phyloP scores from a whole-genome alignment of 2,329 filamentous ascomycete species.

The Leptographium galeiforme region DNA sequence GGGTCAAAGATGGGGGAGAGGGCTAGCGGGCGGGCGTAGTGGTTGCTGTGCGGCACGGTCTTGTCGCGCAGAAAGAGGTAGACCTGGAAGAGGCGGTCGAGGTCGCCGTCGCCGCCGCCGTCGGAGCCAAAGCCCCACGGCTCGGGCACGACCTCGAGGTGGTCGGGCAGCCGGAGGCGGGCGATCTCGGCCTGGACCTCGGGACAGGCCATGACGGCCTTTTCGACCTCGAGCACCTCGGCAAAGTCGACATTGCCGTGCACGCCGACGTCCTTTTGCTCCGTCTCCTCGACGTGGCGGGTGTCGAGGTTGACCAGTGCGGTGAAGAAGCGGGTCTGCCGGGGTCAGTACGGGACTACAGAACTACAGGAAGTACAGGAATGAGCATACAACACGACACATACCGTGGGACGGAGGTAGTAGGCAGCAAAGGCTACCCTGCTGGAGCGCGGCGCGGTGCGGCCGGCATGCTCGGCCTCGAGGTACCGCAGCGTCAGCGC shows the following conservation, averaged over 20 bases:
- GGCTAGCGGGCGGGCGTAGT: slow-evolving; percentile 39
- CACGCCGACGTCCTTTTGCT: slow-evolving; percentile 23
- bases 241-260: slow-evolving; percentile 46
- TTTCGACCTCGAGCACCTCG: slow-evolving; percentile 47
- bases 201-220: slow-evolving; percentile 37
- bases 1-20: slow-evolving; percentile 43
- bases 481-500: slow-evolving; percentile 30
- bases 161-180: slow-evolving; percentile 46
- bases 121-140: slow-evolving; percentile 51
- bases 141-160: slow-evolving; percentile 43
- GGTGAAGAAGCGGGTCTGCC: slow-evolving; percentile 23
- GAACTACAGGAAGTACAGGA: no score
- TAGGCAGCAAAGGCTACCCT: slow-evolving; percentile 18
- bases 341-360: not conserved
- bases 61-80: slow-evolving; percentile 54
- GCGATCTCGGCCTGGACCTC: slow-evolving; percentile 44
- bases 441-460: slow-evolving; percentile 15
- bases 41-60: slow-evolving; percentile 45
- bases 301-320: slow-evolving; percentile 19
- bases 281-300: not conserved
- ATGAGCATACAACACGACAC: no score
- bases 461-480: slow-evolving; percentile 24
- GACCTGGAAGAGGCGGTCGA: slow-evolving; percentile 34
- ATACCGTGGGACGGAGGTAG: not conserved
- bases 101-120: slow-evolving; percentile 15